Evolutionary conservation across 345 rosid species (phyloP), one percentile per base, ranked within the genome.

Genomic region (Hibiscus tridactylites): DNA sequence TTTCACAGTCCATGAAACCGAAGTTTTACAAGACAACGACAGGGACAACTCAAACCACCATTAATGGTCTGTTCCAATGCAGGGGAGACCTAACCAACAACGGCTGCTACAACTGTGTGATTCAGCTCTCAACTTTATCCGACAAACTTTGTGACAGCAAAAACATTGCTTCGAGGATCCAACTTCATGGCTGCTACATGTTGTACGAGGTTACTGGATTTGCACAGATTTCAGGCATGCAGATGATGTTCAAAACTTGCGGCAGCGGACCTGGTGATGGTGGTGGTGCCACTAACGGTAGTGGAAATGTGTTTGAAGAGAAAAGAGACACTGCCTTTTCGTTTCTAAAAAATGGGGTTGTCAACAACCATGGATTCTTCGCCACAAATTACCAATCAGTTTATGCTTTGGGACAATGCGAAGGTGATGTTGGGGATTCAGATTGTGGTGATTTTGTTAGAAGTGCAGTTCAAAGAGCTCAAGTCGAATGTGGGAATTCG

Each of bases 11-110:
- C 61, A 85, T 92, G 21, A 92, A 89, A 78, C 68, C 87, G 56
- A 92, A 84, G 81, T 96, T 92, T 85, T 96, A 72, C 81, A 89
- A 96, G 69, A 88, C 97, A 73, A 88, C 97, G 9, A 75, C 95
- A 0, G 98, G 97, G 0, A 80, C 89, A 0, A 85, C 85, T 78
- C 96, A 89, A 74, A 84, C 90, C 24, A 77, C 82, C 64, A 91
- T 96, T 46, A 90, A 86, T 52, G 99, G 99, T n/a, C 88, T 96
- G 19, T 96, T 92, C 70, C 99, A 96, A 79, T 96, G 99, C 68
- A 83, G 98, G 72, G 99, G 98, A 37, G 99, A 96, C 78, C 88
- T 96, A 16, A 80, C 79, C 54, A 79, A 77, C 81, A 76, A 78
- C 16, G 98, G 87, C 73, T 96, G 99, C 78, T 91, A 92, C 87